phyloP scores from a whole-genome alignment of 2,329 filamentous ascomycete genomes.

The Fusarium sp. region DNA sequence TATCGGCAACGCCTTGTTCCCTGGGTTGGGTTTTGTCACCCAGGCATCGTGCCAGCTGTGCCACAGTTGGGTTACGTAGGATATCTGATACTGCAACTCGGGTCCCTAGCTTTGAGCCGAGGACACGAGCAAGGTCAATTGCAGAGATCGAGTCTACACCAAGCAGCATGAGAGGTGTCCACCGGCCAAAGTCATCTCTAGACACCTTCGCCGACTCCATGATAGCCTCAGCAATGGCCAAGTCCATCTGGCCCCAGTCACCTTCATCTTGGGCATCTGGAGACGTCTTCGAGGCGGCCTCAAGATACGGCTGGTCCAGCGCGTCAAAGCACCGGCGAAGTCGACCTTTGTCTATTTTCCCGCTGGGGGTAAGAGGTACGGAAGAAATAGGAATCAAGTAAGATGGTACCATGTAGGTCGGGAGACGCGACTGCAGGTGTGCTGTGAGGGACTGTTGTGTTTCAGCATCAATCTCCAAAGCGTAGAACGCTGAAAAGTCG shows the following conservation, averaged over 20 bases:
- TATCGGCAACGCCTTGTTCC: not conserved
- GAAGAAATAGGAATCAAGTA: constrained; percentile 73
- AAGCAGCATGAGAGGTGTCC: constrained; percentile 78
- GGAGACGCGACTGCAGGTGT: constrained; percentile 64
- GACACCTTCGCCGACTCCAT: constrained; percentile 59
- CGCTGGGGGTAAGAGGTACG: constrained; percentile 77
- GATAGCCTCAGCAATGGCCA: constrained; percentile 63
- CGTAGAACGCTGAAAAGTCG: constrained; percentile 43
- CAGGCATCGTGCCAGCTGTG: constrained; percentile 60
- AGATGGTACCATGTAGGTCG: constrained; percentile 82
- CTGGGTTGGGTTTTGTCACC: constrained; percentile 3
- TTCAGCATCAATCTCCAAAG: constrained; percentile 50
- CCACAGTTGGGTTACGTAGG: constrained; percentile 73
- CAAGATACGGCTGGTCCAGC: constrained; percentile 58
- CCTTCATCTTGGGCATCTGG: constrained; percentile 46
- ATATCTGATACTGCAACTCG: constrained; percentile 73
- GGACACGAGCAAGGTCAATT: constrained; percentile 70
- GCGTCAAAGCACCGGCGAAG: constrained; percentile 60
- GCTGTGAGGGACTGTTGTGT: constrained; percentile 61
- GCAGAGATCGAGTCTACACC: constrained; percentile 87
- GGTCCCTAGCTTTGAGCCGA: constrained; percentile 58
- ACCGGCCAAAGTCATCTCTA: constrained; percentile 60
- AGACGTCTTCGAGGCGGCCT: constrained; percentile 42
- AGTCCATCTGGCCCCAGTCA: constrained; percentile 66
- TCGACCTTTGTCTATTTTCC: constrained; percentile 72